phyloP scores from a whole-genome alignment of 331 rosid genomes.

The Acacia pycnantha region DNA sequence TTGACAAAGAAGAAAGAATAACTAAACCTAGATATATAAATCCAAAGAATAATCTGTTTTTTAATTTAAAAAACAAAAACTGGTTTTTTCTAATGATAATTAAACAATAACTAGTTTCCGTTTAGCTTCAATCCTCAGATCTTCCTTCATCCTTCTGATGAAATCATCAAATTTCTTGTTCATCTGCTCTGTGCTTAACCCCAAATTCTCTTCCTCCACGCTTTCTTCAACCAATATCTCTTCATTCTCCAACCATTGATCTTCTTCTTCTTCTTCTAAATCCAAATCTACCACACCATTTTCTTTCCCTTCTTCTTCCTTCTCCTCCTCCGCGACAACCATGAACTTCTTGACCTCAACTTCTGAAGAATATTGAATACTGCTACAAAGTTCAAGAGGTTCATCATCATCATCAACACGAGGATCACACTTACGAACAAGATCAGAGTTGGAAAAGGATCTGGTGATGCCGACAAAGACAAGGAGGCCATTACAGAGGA shows the following conservation, averaged over 20 bases:
- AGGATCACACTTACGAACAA: background rate
- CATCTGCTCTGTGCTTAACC: constrained; percentile 61
- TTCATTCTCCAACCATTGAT: background rate
- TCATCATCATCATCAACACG: constrained; percentile 1
- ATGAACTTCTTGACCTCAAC: constrained; percentile 10
- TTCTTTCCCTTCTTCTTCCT: constrained; percentile 25
- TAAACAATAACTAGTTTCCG: constrained; percentile 49
- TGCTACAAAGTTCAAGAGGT: background rate
- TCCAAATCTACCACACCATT: background rate
- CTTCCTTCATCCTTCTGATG: constrained; percentile 73
- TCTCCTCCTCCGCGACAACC: background rate
- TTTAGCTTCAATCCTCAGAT: constrained; percentile 61
- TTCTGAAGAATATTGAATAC: background rate
- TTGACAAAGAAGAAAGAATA: background rate
- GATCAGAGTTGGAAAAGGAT: constrained; percentile 35
- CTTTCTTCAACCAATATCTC: constrained; percentile 26
- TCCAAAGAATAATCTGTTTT: background rate
- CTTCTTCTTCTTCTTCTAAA: constrained; percentile 18
- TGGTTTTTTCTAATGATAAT: background rate
- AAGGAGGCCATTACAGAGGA: constrained; percentile 67
- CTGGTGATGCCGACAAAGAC: constrained; percentile 63
- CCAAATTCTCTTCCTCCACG: constrained; percentile 38
- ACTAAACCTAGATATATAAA: background rate
- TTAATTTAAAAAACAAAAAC: background rate
- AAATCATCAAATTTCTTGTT: constrained; percentile 82